Percentiles rank a stretch among this genome's conserved stretches.
These are phyloP conservation scores for Sclerotinia glacialis DNA, from an alignment of 2,329 filamentous ascomycete species.

Conservation along the genomic window DNA sequence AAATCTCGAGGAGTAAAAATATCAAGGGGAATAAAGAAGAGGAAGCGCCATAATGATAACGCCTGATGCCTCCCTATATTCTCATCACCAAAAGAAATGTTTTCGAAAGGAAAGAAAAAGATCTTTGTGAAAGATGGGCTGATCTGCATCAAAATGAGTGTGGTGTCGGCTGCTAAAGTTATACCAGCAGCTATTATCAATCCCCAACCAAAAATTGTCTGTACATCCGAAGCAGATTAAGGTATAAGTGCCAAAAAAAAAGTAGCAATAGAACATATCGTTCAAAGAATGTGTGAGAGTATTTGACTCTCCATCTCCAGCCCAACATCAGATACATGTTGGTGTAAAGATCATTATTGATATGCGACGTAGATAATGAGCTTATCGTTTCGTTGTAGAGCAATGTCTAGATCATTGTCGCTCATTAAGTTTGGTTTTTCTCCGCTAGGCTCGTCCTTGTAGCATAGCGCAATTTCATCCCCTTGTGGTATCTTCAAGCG, in stretches of 20 bases:
- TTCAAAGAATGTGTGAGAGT: conserved; percentile 16
- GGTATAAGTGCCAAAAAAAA: conserved; percentile 23
- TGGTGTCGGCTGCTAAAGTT: conserved; percentile 28
- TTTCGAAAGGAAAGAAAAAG: conserved; percentile 25
- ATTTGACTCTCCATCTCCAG: conserved; percentile 18
- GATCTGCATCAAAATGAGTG: conserved; percentile 32
- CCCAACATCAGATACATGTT: conserved; percentile 3
- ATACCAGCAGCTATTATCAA: conserved; percentile 32
- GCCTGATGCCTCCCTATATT: conserved; percentile 30
- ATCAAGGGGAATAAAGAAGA: conserved; percentile 7
- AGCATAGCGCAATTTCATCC: conserved; percentile 75
- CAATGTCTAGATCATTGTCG: conserved; percentile 77
- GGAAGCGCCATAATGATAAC: conserved; percentile 27
- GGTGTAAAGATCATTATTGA: conserved; percentile 26
- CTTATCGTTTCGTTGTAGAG: conserved; percentile 82
- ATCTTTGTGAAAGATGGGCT: conserved; percentile 16
- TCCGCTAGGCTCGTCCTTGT: conserved; percentile 71
- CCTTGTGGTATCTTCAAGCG: conserved; percentile 69
- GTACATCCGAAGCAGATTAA: conserved; percentile 38
- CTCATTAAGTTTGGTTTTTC: conserved; percentile 72
- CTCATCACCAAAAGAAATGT: conserved; percentile 23
- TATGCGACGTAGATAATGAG: conserved; percentile 70
- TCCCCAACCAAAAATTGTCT: conserved; percentile 29
- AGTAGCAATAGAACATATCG: conserved; percentile 20
- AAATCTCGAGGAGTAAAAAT: conserved; percentile 19